phyloP scores from a whole-genome alignment of 2,329 filamentous ascomycete species.

The Colletotrichum scovillei region DNA sequence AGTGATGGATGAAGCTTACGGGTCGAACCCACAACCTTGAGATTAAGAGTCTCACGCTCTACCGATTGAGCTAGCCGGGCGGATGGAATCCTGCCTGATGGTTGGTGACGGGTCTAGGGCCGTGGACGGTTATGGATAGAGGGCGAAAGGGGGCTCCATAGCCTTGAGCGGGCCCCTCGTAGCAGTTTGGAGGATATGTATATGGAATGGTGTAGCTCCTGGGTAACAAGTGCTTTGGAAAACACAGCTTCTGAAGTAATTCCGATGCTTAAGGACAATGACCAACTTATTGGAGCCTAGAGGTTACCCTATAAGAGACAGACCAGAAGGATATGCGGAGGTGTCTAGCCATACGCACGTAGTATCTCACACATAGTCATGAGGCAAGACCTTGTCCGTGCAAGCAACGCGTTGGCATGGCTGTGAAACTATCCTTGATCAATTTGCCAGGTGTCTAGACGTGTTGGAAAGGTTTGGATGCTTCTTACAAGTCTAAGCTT shows the following conservation, averaged over 20 bases:
- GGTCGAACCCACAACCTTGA: constrained; percentile 68
- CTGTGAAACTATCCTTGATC: neutral
- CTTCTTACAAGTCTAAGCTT: neutral
- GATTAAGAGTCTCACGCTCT: constrained; percentile 80
- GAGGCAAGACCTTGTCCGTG: neutral
- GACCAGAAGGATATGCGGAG: neutral
- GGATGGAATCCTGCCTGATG: constrained; percentile 23
- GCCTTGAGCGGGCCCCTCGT: neutral
- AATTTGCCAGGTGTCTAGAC: neutral
- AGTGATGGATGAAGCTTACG: neutral
- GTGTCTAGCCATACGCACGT: neutral
- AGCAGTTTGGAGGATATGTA: neutral
- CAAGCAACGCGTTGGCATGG: neutral
- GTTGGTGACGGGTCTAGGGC: neutral
- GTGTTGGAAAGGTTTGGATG: neutral
- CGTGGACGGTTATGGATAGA: neutral
- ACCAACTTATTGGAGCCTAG: too few species aligned
- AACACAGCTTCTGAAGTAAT: too few species aligned
- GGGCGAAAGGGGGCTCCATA: neutral
- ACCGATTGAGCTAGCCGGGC: constrained; percentile 76
- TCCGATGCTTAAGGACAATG: too few species aligned
- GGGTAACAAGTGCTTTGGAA: neutral
- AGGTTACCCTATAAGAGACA: neutral
- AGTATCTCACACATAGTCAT: neutral
- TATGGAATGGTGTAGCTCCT: neutral